Evolutionary conservation across 2,329 filamentous ascomycete species (phyloP), one percentile per base, ranked within the genome.

Genomic region (Pochonia chlamydosporia): DNA sequence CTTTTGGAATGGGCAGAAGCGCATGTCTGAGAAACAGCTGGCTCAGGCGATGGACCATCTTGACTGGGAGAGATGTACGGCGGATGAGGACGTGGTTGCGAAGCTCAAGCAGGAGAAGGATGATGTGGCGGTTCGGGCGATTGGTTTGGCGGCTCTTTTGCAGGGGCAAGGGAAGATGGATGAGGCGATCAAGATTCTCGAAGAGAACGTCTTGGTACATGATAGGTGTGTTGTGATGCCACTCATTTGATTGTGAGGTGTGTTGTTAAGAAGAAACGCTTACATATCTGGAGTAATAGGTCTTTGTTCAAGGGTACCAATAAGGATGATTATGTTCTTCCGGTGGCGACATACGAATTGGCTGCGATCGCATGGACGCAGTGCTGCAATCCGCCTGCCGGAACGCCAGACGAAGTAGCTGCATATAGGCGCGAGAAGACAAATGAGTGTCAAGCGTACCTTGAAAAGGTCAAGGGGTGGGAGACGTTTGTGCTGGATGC

Each of bases 1-100:
- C 63, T 82, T 97, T 57, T 97, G 91, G 91, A 91, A 89, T 59
- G 92, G 91, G 1, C 82, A 81, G 56, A 92, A 88, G 66, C 82
- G 89, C 46, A 95, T 96, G 88, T 72, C 78, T 2, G 57, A 68
- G 1, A 68, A 69, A 0, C 79, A 92, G 50, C 71, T 96, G 13
- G 71, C 85, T 41, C 68, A 73, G 36, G 87, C 82, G 0, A 63
- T 89, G 31, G 66, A 63, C 1, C 76, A 77, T n/a, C 67, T 96
- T 10, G 70, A 73, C 0, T 95, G 79, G 79, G 68, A 71, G 20
- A 65, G 89, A 68, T 83, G 80, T 41, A 80, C 79, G 1, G 70
- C 68, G 5, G 52, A 63, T 4, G 59, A 63, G 0, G 69, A 73
- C 37, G 64, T 63, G 0, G 55, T 72, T 1, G 63, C 62, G 1